Evolutionary conservation across 2,329 filamentous ascomycete genomes (phyloP).

Genomic region (Phaeomoniella chlamydospora): DNA sequence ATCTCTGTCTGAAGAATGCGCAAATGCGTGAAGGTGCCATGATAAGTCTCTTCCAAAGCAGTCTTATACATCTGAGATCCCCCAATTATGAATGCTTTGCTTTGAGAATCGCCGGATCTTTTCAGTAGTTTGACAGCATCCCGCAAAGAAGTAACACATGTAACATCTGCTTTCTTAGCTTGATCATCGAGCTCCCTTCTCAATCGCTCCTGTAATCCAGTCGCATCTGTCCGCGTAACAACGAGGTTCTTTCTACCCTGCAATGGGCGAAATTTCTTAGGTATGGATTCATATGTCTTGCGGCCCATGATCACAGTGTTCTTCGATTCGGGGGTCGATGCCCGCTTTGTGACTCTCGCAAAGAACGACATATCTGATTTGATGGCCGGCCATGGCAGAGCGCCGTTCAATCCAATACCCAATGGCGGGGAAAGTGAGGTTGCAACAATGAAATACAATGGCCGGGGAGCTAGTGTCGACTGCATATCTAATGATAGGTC

Average conservation of each 20-base stretch:
- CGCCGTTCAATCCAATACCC: slow-evolving; percentile 70
- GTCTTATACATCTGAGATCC: slow-evolving; percentile 72
- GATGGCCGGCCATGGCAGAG: slow-evolving; percentile 77
- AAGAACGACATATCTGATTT: slow-evolving; percentile 94
- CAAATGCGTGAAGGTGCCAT: slow-evolving; percentile 4
- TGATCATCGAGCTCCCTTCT: slow-evolving; percentile 19
- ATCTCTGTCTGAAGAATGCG: slow-evolving; percentile 15
- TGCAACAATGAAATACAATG: slow-evolving; percentile 12
- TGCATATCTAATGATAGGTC: neutral
- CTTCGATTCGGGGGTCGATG: slow-evolving; percentile 12
- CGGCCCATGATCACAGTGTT: slow-evolving; percentile 94
- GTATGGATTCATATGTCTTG: slow-evolving; percentile 92
- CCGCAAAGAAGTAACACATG: neutral
- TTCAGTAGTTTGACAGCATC: slow-evolving; percentile 8
- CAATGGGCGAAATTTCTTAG: slow-evolving; percentile 62
- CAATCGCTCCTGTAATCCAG: slow-evolving; percentile 17
- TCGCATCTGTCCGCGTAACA: slow-evolving; percentile 39
- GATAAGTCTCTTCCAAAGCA: slow-evolving; percentile 34
- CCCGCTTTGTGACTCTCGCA: slow-evolving; percentile 54
- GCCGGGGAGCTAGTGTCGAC: neutral
- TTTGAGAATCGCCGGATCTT: slow-evolving; percentile 9
- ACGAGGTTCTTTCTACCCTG: slow-evolving; percentile 71
- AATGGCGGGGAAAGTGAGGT: slow-evolving; percentile 54
- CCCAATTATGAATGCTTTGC: slow-evolving; percentile 72
- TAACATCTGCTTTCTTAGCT: slow-evolving; percentile 7